Evolutionary conservation across 2,329 filamentous ascomycete genomes (phyloP).

Genomic region (Hymenotorrendiella dingleyae): DNA sequence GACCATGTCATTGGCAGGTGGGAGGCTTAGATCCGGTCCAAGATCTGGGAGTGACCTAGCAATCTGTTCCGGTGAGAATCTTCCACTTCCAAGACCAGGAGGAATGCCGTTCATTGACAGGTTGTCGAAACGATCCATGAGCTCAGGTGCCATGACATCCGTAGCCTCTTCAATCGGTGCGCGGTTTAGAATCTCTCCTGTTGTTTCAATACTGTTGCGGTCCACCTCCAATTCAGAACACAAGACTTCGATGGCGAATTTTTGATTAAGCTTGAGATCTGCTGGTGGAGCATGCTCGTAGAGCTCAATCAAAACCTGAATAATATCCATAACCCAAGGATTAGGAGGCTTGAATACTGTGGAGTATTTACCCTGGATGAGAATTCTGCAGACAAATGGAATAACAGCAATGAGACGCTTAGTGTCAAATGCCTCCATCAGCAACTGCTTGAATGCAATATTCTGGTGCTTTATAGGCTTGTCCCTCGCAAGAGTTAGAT

Average conservation of each 20-base stretch:
- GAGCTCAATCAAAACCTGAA: conserved; percentile 83
- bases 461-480: conserved; percentile 95
- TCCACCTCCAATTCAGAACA: conserved; percentile 91
- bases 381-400: conserved; percentile 94
- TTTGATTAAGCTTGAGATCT: conserved; percentile 91
- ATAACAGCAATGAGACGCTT: conserved; percentile 89
- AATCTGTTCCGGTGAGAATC: conserved; percentile 72
- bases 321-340: conserved; percentile 96
- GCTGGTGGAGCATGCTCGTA: conserved; percentile 65
- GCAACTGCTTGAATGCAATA: conserved; percentile 91
- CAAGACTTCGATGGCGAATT: conserved; percentile 97
- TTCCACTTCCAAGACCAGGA: conserved; percentile 60
- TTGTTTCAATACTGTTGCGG: conserved; percentile 84
- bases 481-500: conserved; percentile 85
- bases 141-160: conserved; percentile 52
- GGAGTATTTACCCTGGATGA: conserved; percentile 77
- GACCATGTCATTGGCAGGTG: conserved; percentile 73
- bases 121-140: conserved; percentile 76
- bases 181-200: conserved; percentile 77
- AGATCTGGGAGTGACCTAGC: conserved; percentile 80
- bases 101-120: conserved; percentile 70
- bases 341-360: conserved; percentile 91
- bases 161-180: conserved; percentile 55
- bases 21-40: conserved; percentile 70
- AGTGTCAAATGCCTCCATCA: conserved; percentile 89